These are phyloP conservation scores for Elaeis oleifera DNA, from an alignment of 202 grass and related monocot species.

Conservation along the genomic window DNA sequence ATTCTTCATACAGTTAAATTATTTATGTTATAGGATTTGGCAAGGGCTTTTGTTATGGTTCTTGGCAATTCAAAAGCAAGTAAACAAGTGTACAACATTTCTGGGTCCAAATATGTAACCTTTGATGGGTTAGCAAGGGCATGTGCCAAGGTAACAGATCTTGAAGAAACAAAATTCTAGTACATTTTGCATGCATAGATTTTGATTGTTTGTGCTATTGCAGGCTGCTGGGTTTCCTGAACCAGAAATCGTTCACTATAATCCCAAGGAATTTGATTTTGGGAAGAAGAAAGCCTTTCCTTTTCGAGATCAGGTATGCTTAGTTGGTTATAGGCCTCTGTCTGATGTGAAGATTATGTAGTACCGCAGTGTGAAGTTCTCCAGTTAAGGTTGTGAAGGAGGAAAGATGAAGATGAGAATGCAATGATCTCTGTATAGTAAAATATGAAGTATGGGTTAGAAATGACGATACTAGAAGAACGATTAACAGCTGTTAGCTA, in stretches of 20 bases:
- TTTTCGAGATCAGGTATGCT: slow-evolving; percentile 80
- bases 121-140: slow-evolving; percentile 86
- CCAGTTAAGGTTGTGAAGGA: too few species aligned
- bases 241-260: slow-evolving; percentile 84
- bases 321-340: background rate
- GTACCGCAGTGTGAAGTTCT: too few species aligned
- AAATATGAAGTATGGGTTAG: too few species aligned
- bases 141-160: slow-evolving; percentile 62
- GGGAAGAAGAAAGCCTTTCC: slow-evolving; percentile 98
- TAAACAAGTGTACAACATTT: slow-evolving; percentile 95
- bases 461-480: too few species aligned
- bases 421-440: too few species aligned
- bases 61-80: slow-evolving; percentile 76
- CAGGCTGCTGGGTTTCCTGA: slow-evolving; percentile 87
- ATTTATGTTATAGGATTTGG: slow-evolving; percentile 46
- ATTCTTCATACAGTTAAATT: too few species aligned
- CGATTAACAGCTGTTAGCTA: too few species aligned
- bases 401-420: too few species aligned
- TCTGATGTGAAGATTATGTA: too few species aligned
- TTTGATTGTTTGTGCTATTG: slow-evolving; percentile 10
- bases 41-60: slow-evolving; percentile 47
- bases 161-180: background rate
- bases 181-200: background rate
- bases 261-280: slow-evolving; percentile 92
- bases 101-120: slow-evolving; percentile 89